These are phyloP conservation scores for Suhomyces yuchorum DNA, from an alignment of 1,139 yeast species.

Conservation along the genomic window DNA sequence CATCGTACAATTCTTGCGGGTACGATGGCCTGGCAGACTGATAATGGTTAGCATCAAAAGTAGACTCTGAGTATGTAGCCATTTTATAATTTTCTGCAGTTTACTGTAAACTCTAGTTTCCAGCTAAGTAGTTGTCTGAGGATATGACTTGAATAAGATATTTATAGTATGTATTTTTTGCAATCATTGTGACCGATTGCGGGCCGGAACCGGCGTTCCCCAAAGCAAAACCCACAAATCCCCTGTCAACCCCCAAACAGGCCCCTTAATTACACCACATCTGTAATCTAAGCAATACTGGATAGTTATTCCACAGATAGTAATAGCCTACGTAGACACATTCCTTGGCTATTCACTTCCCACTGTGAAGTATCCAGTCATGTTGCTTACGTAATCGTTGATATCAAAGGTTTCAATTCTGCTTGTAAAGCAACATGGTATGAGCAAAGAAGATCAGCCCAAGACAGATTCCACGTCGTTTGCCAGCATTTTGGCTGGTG, in stretches of 20 bases:
- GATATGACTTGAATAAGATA: too few species aligned
- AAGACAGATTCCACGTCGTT: constrained; percentile 56
- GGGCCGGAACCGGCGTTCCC: neutral
- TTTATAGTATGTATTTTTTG: too few species aligned
- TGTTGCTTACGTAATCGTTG: constrained; percentile 1
- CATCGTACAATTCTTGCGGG: constrained; percentile 36
- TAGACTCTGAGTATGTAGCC: constrained; percentile 41
- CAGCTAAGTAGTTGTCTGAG: too few species aligned
- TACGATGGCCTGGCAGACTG: constrained; percentile 42
- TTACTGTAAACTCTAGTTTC: too few species aligned
- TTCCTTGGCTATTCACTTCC: too few species aligned
- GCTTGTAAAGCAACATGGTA: neutral
- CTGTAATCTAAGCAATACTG: too few species aligned
- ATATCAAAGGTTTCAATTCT: neutral
- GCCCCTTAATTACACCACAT: neutral
- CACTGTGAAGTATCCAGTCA: too few species aligned
- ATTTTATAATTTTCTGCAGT: too few species aligned
- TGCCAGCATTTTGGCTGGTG: constrained; percentile 65
- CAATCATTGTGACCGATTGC: neutral
- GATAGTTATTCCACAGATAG: too few species aligned
- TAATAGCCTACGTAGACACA: too few species aligned
- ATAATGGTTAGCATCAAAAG: constrained; percentile 40
- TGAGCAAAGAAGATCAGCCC: neutral
- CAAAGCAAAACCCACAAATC: neutral
- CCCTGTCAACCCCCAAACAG: neutral